phyloP scores from a whole-genome alignment of 1,284 basidiomycete genomes.

The Ustilago lituana region DNA sequence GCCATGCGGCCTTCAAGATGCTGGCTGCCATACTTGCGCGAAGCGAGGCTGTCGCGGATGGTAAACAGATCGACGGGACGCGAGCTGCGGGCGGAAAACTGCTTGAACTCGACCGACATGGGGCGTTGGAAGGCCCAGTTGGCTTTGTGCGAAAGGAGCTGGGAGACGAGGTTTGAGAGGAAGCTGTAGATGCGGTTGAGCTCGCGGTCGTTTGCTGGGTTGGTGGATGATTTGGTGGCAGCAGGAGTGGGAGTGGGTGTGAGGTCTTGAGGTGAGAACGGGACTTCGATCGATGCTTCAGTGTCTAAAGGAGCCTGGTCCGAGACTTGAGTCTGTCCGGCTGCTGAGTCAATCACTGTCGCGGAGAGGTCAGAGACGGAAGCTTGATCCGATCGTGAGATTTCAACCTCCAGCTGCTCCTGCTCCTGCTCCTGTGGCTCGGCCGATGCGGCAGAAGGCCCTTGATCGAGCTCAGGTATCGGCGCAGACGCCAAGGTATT shows the following conservation, averaged over 20 bases:
- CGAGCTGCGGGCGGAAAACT: constrained; percentile 40
- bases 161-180: constrained; percentile 39
- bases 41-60: constrained; percentile 35
- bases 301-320: too few species aligned
- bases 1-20: constrained; percentile 35
- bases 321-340: not conserved
- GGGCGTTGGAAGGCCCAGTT: constrained; percentile 43
- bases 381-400: too few species aligned
- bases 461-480: constrained; percentile 15
- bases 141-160: constrained; percentile 44
- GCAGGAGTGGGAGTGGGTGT: too few species aligned
- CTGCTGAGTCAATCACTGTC: not conserved
- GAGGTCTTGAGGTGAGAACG: too few species aligned
- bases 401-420: too few species aligned
- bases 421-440: not conserved
- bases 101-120: constrained; percentile 39
- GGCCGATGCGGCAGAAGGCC: not conserved
- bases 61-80: constrained; percentile 43
- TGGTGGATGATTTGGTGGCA: constrained; percentile 3
- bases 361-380: constrained; percentile 6
- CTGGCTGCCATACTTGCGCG: constrained; percentile 40
- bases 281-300: too few species aligned
- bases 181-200: constrained; percentile 41
- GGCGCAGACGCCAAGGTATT: constrained; percentile 6
- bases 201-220: constrained; percentile 23